Evolutionary conservation across 768 basidiomycete genomes (phyloP).

Genomic region (Rhodotorula taiwanensis): DNA sequence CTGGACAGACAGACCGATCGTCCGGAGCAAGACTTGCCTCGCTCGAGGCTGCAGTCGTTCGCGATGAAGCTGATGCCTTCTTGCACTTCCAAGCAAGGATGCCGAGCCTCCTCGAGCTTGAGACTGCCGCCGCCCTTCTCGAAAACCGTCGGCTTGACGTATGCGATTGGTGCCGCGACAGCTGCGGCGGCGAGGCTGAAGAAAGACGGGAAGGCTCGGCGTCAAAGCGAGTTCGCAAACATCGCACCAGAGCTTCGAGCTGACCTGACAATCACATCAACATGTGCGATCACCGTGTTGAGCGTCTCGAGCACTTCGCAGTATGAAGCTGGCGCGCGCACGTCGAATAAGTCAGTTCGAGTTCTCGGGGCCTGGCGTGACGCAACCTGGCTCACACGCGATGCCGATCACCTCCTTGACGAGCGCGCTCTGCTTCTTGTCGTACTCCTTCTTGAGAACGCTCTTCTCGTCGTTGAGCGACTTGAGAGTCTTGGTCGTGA

Average conservation of each 20-base stretch:
- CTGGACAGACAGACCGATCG: not conserved
- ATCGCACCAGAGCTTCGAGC: not conserved
- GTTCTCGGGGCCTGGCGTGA: too few species aligned
- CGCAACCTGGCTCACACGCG: conserved; percentile 66
- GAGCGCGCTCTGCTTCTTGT: conserved; percentile 65
- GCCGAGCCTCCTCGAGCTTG: conserved; percentile 74
- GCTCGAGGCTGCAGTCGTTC: conserved; percentile 83
- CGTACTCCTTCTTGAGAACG: conserved; percentile 63
- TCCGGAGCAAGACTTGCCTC: conserved; percentile 14
- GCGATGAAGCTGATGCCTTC: conserved; percentile 92
- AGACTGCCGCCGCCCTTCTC: conserved; percentile 63
- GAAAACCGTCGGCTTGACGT: conserved; percentile 63
- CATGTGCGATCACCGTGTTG: conserved; percentile 74
- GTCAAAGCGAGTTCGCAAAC: not conserved
- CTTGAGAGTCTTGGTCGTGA: conserved; percentile 72
- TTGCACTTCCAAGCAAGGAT: conserved; percentile 94
- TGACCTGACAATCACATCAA: conserved; percentile 77
- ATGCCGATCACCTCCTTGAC: conserved; percentile 91
- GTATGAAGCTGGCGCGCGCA: conserved; percentile 65
- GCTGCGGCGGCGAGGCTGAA: conserved; percentile 85
- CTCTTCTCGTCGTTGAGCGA: conserved; percentile 63
- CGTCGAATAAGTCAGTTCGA: not conserved
- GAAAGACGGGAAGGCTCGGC: not conserved
- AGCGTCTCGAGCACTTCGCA: conserved; percentile 76
- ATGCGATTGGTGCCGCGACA: conserved; percentile 73